A percentile compares a stretch with the other conserved stretches of the same genome.
Evolutionary conservation across 192 early-diverging fungal genomes (phyloP).

Genomic region (Lobulomyces angularis): DNA sequence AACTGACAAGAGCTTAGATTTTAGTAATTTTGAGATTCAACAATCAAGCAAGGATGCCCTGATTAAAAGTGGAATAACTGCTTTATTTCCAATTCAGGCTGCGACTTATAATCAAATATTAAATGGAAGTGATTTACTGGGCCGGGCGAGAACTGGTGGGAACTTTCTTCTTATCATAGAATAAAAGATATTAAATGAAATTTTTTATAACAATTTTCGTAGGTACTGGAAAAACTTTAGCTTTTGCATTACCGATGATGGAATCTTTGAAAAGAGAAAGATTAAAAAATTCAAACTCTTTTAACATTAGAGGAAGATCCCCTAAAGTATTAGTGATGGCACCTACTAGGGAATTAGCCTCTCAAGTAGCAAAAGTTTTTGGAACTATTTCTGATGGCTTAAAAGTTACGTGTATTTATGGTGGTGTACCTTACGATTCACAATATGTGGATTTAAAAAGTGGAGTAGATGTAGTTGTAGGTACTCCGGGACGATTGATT

Average conservation of each 20-base stretch:
- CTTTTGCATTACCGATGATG: constrained; percentile 68
- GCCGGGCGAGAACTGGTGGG: too few relatives aligned
- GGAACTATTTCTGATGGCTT: constrained; percentile 46
- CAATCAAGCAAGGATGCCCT: constrained; percentile 58
- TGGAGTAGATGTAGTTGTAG: constrained; percentile 78
- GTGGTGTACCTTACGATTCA: constrained; percentile 68
- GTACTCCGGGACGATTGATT: constrained; percentile 86
- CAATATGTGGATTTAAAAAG: constrained; percentile 29
- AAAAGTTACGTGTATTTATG: constrained; percentile 64
- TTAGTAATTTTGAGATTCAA: constrained; percentile 52
- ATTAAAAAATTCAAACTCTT: constrained; percentile 12
- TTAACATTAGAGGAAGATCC: constrained; percentile 18
- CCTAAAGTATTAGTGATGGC: constrained; percentile 67
- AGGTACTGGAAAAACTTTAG: constrained; percentile 71
- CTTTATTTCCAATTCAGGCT: constrained; percentile 91
- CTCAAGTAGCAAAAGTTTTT: constrained; percentile 40
- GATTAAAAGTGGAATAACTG: constrained; percentile 55
- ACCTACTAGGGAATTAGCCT: constrained; percentile 83
- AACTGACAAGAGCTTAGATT: constrained; percentile 38
- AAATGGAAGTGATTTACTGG: constrained; percentile 65
- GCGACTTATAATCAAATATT: constrained; percentile 60
- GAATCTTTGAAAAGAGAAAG: constrained; percentile 34
- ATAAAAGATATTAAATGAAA: too few relatives aligned
- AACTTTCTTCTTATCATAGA: too few relatives aligned
- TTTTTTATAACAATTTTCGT: too few relatives aligned